phyloP scores from a whole-genome alignment of 139 green algal genomes.

The Ulvella scutata region DNA sequence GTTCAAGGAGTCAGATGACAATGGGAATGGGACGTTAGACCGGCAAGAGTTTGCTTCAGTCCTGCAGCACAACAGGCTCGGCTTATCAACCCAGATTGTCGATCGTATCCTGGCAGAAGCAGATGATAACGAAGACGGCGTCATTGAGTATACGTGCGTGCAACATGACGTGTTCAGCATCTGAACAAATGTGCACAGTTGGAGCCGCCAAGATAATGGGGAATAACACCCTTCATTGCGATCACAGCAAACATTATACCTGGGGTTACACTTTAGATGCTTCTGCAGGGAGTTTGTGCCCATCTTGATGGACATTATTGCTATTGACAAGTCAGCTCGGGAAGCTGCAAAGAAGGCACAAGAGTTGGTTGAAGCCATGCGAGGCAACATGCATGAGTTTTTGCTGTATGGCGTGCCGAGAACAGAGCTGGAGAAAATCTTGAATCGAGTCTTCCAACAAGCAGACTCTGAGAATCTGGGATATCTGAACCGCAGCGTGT shows the following conservation, averaged over 20 bases:
- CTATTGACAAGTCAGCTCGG: conserved; percentile 12
- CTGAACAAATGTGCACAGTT: too few species aligned
- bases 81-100: conserved; percentile 14
- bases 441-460: conserved; percentile 19
- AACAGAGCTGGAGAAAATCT: conserved; percentile 28
- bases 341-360: conserved; percentile 19
- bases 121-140: conserved; percentile 40
- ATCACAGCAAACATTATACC: too few species aligned
- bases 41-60: conserved; percentile 25
- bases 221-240: too few species aligned
- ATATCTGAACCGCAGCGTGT: conserved; percentile 8
- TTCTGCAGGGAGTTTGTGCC: conserved; percentile 28
- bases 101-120: conserved; percentile 34
- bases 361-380: conserved; percentile 18
- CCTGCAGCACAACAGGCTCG: conserved; percentile 16
- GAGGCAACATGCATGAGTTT: conserved; percentile 3
- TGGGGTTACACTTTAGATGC: too few species aligned
- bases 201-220: too few species aligned
- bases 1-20: conserved; percentile 32
- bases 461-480: conserved; percentile 25
- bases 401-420: conserved; percentile 31
- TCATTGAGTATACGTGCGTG: conserved; percentile 32
- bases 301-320: conserved; percentile 27
- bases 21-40: conserved; percentile 34
- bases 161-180: too few species aligned